phyloP scores from a whole-genome alignment of 768 basidiomycete species.

The Leucocoprinus leucothites region DNA sequence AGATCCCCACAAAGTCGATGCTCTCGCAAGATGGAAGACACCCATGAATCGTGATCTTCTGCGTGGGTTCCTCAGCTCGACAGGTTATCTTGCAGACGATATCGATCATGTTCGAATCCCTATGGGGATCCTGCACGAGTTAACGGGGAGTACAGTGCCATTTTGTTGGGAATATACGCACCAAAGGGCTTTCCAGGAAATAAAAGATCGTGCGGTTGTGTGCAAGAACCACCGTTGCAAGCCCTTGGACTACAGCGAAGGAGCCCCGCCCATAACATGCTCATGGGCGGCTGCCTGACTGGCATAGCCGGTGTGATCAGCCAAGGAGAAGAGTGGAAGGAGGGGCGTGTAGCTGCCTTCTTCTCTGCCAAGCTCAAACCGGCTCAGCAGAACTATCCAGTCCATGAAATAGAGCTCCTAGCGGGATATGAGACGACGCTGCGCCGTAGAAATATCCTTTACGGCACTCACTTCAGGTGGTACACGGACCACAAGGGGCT shows the following conservation, averaged over 20 bases:
- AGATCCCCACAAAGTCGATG: slow-evolving; percentile 35
- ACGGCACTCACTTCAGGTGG: slow-evolving; percentile 27
- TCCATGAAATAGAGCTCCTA: slow-evolving; percentile 35
- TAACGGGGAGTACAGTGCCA: slow-evolving; percentile 15
- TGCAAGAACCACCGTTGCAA: slow-evolving; percentile 15
- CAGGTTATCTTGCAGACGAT: slow-evolving; percentile 20
- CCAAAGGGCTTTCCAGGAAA: slow-evolving; percentile 25
- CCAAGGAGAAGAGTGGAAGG: slow-evolving; percentile 21
- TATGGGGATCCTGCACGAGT: slow-evolving; percentile 23
- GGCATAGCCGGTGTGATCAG: slow-evolving; percentile 21
- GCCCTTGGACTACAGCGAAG: slow-evolving; percentile 16
- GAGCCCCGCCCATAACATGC: slow-evolving; percentile 21
- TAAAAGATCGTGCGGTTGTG: slow-evolving; percentile 21
- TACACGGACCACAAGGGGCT: slow-evolving; percentile 33
- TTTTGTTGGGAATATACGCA: slow-evolving; percentile 19
- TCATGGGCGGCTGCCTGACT: slow-evolving; percentile 24
- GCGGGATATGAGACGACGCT: slow-evolving; percentile 33
- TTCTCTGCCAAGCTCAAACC: slow-evolving; percentile 32
- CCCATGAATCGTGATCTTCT: slow-evolving; percentile 16
- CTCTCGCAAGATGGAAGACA: slow-evolving; percentile 21
- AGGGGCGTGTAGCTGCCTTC: slow-evolving; percentile 23
- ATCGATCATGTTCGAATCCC: slow-evolving; percentile 22
- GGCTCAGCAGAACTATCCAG: slow-evolving; percentile 34
- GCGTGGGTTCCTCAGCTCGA: slow-evolving; percentile 6
- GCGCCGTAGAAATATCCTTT: slow-evolving; percentile 23